phyloP scores from a whole-genome alignment of 768 basidiomycete genomes.

The Xerocomellus chrysenteron region DNA sequence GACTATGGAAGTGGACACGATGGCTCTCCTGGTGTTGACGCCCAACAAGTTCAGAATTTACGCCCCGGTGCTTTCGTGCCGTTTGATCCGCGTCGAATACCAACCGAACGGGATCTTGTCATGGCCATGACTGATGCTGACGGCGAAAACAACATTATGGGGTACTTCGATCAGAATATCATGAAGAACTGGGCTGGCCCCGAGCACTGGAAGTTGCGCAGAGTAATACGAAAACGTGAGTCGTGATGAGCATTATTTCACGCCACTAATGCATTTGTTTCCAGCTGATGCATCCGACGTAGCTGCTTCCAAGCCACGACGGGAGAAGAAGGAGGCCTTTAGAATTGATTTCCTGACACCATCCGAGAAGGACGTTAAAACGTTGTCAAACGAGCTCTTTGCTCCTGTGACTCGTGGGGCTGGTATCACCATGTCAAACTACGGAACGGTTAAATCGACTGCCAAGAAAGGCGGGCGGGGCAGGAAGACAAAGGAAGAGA shows the following conservation, averaged over 20 bases:
- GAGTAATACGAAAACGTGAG: constrained; percentile 76
- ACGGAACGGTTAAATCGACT: constrained; percentile 31
- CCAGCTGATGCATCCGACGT: constrained; percentile 52
- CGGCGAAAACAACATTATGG: constrained; percentile 57
- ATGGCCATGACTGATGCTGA: constrained; percentile 81
- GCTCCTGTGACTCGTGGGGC: constrained; percentile 70
- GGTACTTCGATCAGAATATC: constrained; percentile 87
- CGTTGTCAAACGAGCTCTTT: constrained; percentile 70
- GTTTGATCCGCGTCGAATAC: constrained; percentile 82
- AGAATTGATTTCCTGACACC: constrained; percentile 77
- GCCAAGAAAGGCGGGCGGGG: constrained; percentile 40
- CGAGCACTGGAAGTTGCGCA: constrained; percentile 95
- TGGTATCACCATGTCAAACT: constrained; percentile 66
- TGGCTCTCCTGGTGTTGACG: constrained; percentile 46
- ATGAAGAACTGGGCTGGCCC: constrained; percentile 98
- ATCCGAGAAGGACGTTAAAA: constrained; percentile 57
- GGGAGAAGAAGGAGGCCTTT: constrained; percentile 78
- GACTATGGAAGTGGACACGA: constrained; percentile 40
- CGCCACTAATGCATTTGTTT: constrained; percentile 6
- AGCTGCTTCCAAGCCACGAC: constrained; percentile 51
- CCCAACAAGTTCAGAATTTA: constrained; percentile 38
- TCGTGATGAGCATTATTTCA: constrained; percentile 1
- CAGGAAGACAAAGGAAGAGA: constrained; percentile 54
- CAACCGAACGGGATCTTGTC: constrained; percentile 76
- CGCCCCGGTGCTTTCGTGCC: constrained; percentile 57